These are phyloP conservation scores for Sarocladium oryzae DNA, from an alignment of 2,329 filamentous ascomycete genomes.

Conservation along the genomic window DNA sequence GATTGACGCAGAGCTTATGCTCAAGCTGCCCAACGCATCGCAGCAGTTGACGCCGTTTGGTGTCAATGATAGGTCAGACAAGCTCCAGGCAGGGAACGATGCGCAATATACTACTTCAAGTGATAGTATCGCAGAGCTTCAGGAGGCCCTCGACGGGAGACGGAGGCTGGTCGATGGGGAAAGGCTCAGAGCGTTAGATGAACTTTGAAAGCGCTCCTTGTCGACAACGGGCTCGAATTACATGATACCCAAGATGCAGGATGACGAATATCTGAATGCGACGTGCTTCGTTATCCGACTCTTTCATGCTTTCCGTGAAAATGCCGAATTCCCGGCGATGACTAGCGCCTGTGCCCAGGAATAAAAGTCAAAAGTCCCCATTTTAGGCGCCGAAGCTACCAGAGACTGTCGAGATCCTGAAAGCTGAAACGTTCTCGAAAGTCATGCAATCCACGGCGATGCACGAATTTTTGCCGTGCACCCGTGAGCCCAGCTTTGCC, in stretches of 20 bases:
- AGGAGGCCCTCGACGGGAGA: conserved; percentile 20
- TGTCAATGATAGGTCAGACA: conserved; percentile 12
- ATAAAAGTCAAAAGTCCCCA: too few relatives aligned
- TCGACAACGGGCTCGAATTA: not conserved
- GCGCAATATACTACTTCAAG: not conserved
- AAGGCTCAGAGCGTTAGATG: conserved; percentile 37
- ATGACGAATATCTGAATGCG: too few relatives aligned
- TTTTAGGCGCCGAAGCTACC: too few relatives aligned
- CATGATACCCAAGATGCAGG: not conserved
- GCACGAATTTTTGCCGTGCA: too few relatives aligned
- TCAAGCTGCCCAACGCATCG: conserved; percentile 11
- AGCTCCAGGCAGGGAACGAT: not conserved
- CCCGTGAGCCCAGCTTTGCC: too few relatives aligned
- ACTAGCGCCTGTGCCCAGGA: too few relatives aligned
- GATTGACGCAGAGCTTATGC: not conserved
- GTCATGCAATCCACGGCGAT: too few relatives aligned
- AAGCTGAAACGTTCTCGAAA: too few relatives aligned
- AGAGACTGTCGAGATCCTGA: too few relatives aligned
- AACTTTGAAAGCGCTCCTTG: conserved; percentile 29
- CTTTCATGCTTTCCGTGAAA: too few relatives aligned
- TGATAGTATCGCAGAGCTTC: conserved; percentile 13
- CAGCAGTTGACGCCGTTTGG: conserved; percentile 14
- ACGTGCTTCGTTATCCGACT: too few relatives aligned
- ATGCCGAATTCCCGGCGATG: too few relatives aligned
- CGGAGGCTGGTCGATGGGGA: conserved; percentile 25